phyloP scores from a whole-genome alignment of 1,139 yeast species.

The Sugiyamaella grinbergsii region DNA sequence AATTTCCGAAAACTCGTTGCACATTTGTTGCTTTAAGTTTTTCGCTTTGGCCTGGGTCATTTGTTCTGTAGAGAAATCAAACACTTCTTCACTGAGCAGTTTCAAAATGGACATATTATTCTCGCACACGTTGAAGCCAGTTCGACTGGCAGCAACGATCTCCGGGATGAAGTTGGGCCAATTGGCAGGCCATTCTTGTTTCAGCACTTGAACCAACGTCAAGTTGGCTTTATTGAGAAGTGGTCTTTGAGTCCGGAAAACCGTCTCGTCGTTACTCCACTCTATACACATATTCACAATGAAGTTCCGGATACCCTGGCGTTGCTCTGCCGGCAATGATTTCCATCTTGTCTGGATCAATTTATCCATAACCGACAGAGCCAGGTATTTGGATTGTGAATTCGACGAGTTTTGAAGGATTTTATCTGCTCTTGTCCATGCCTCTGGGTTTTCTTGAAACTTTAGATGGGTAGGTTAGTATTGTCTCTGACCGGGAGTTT shows the following conservation, averaged over 20 bases:
- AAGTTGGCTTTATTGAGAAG: constrained; percentile 90
- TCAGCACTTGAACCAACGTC: constrained; percentile 88
- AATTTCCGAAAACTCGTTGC: constrained; percentile 88
- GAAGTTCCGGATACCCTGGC: constrained; percentile 82
- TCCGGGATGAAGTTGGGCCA: constrained; percentile 99
- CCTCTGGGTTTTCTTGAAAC: constrained; percentile 92
- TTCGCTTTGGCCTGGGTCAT: constrained; percentile 95
- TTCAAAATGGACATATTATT: constrained; percentile 93
- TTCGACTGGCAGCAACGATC: constrained; percentile 78
- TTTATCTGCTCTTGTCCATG: constrained; percentile 94
- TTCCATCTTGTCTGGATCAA: constrained; percentile 93
- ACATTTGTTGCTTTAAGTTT: constrained; percentile 78
- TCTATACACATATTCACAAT: constrained; percentile 91
- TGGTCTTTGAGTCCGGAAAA: constrained; percentile 74
- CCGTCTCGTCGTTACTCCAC: constrained; percentile 82
- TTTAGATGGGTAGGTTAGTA: constrained; percentile 20
- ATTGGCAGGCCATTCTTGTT: constrained; percentile 98
- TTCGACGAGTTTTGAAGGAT: constrained; percentile 77
- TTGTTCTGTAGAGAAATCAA: constrained; percentile 91
- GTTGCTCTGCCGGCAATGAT: constrained; percentile 80
- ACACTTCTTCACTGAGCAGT: constrained; percentile 90
- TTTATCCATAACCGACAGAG: constrained; percentile 84
- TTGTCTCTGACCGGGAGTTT: neutral
- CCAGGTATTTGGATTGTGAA: constrained; percentile 87
- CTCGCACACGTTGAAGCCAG: constrained; percentile 92